Conservation (phyloP, 2,329 filamentous ascomycete species). For the Ophiostoma fasciatum region DNA sequence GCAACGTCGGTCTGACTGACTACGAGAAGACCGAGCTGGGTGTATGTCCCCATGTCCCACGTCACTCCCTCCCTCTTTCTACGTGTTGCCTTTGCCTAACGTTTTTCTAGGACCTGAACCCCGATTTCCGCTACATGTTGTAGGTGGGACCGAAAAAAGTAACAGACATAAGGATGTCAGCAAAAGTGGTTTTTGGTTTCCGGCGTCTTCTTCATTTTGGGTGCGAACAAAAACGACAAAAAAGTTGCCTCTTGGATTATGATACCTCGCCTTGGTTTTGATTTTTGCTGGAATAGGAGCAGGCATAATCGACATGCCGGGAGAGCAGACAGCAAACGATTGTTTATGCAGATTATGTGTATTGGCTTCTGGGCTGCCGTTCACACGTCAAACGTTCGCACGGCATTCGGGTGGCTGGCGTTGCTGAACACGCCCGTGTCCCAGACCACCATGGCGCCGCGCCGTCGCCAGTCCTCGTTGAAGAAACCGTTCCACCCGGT, state of each 20-base stretch:
- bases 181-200: neutral
- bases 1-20: slow-evolving; percentile 17
- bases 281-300: too few relatives aligned
- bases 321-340: too few relatives aligned
- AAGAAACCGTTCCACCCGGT: slow-evolving; percentile 44
- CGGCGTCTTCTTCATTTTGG: too few relatives aligned
- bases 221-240: too few relatives aligned
- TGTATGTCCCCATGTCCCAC: slow-evolving; percentile 19
- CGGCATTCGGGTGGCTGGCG: slow-evolving; percentile 9
- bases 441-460: slow-evolving; percentile 46
- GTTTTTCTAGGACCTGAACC: slow-evolving; percentile 18
- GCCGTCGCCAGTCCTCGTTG: slow-evolving; percentile 44
- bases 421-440: slow-evolving; percentile 26
- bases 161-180: neutral
- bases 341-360: too few relatives aligned
- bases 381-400: slow-evolving; percentile 3
- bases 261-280: too few relatives aligned
- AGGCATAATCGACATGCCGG: too few relatives aligned
- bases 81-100: slow-evolving; percentile 3
- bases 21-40: slow-evolving; percentile 26
- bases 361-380: too few relatives aligned
- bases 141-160: slow-evolving; percentile 8
- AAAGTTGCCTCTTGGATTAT: too few relatives aligned
- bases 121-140: slow-evolving; percentile 23
- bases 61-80: neutral